Base-by-base conservation (phyloP, 106 monocot species). In the Platanthera zijinensis region DNA sequence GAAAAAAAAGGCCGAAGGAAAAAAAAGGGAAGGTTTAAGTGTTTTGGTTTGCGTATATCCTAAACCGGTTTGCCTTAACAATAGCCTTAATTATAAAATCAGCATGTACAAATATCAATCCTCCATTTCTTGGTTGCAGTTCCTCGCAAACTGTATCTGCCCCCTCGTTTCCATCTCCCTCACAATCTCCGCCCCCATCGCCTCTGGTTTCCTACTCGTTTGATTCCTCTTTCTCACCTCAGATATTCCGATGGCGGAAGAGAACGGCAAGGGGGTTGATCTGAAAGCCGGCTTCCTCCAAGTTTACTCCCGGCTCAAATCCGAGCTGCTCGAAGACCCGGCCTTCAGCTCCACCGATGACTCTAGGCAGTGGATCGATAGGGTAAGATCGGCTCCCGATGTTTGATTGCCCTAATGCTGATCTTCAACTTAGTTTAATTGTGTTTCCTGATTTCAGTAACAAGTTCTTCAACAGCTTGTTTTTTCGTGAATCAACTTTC, bases 311-410 rank as follows among this genome's bases (percentile, higher is more conserved):
- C 77, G 57, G 53, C 94, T 99, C 81, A 99, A 99, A 81, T 76
- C 83, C 64, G 94, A 94, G 75, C 85, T 99, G 51, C 89, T 99
- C 62, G 45, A 84, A 7, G 94, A 99, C 28, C 85, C 94, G 48
- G 91, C 92, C 69, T 99, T 99, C 86, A 92, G 94, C 51, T 99
- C 87, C 94, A 94, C 97, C 50, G 79, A 86, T 6, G 94, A 94
- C 52, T 77, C 89, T 21, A 86, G 91, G 52, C 74, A 84, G 48
- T 99, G 97, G 97, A 83, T 94, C 80, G 89, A 90, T 0, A 68
- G 83, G 88, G 97, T 97, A 56, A 48, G 80, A 51, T 72, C 3
- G 8, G 72, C 11, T 72, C 21, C 8, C 10, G 7, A 45, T 46
- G 18, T 25, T 69, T 21, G 45, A 10, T 11, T 15, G 32, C 46